These are phyloP conservation scores for Chionographis japonica DNA, from an alignment of 106 monocot genomes.

Conservation along the genomic window DNA sequence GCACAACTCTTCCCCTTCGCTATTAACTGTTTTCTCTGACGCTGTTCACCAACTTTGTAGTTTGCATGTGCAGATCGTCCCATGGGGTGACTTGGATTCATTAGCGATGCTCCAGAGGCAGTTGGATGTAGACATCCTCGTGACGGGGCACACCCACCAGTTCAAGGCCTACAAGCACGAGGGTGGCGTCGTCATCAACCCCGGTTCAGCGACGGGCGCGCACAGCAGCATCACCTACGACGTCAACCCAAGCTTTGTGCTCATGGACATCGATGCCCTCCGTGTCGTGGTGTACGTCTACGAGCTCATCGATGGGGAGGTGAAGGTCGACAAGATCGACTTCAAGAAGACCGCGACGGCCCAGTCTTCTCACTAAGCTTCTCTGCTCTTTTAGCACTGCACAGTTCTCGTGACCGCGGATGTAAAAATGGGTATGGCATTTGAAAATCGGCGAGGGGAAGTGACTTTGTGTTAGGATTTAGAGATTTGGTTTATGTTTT, in stretches of 20 bases:
- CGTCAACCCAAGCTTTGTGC: conserved; percentile 93
- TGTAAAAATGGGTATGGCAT: no score
- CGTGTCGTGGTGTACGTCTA: conserved; percentile 94
- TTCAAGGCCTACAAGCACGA: conserved; percentile 99
- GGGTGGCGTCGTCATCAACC: conserved; percentile 95
- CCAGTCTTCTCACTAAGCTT: conserved; percentile 7
- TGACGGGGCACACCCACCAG: conserved; percentile 89
- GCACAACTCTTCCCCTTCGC: background rate
- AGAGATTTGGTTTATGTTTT: no score
- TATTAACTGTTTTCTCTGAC: background rate
- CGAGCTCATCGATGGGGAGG: conserved; percentile 92
- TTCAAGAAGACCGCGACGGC: conserved; percentile 87
- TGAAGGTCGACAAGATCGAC: conserved; percentile 95
- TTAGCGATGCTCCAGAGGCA: conserved; percentile 93
- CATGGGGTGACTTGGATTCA: conserved; percentile 92
- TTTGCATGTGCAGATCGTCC: conserved; percentile 41
- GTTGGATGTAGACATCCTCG: conserved; percentile 88
- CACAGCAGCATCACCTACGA: conserved; percentile 91
- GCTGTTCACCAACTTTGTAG: background rate
- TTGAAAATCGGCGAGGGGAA: no score
- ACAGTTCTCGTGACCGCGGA: no score
- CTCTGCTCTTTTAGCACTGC: no score
- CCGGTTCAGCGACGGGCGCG: conserved; percentile 94
- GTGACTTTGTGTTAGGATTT: no score
- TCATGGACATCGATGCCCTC: conserved; percentile 91